Evolutionary conservation across 208 protist species (phyloP).

Genomic region (Entamoeba dispar): DNA sequence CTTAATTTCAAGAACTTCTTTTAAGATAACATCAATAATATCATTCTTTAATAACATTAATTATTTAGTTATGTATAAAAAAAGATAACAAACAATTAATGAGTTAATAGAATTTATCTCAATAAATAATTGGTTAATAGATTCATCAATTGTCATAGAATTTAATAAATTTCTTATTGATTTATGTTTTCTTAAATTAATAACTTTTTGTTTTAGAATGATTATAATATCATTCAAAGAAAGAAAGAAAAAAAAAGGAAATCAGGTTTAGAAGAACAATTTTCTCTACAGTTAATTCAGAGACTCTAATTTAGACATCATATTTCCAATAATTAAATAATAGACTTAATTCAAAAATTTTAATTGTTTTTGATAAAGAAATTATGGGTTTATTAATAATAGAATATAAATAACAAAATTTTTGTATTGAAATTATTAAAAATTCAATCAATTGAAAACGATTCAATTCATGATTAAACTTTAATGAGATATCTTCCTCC

Average conservation of each 20-base stretch:
- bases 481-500: not conserved
- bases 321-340: not conserved
- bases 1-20: no score
- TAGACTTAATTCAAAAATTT: not conserved
- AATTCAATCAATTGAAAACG: no score
- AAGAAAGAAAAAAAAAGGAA: not conserved
- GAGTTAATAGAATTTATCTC: not conserved
- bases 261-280: not conserved
- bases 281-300: not conserved
- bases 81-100: no score
- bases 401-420: no score
- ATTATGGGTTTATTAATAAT: no score
- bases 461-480: not conserved
- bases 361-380: no score
- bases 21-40: no score
- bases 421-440: no score
- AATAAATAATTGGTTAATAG: not conserved
- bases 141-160: not conserved
- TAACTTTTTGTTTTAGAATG: not conserved
- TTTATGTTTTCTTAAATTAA: not conserved
- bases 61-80: no score
- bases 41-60: no score
- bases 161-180: not conserved
- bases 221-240: not conserved
- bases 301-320: not conserved